Conservation (phyloP, 805 yeast genomes). For the Metschnikowia dekortorum region DNA sequence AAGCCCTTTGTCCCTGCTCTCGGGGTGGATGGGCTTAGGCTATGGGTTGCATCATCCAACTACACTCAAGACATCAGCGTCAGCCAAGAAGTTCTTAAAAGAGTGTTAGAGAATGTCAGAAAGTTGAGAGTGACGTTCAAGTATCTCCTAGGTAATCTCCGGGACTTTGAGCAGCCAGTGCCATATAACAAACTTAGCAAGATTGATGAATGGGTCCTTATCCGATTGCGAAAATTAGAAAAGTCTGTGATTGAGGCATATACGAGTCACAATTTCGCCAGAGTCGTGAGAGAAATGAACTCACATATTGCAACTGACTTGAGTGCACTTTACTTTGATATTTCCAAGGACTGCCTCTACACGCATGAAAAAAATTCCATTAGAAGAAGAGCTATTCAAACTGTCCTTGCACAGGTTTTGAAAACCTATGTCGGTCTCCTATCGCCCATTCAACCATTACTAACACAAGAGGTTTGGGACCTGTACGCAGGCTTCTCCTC, state of each 20-base stretch:
- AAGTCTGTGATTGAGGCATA: conserved; percentile 42
- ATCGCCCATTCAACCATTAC: conserved; percentile 77
- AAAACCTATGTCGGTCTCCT: conserved; percentile 60
- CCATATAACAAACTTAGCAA: conserved; percentile 30
- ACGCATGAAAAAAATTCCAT: conserved; percentile 51
- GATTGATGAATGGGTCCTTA: conserved; percentile 62
- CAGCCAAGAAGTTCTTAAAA: conserved; percentile 65
- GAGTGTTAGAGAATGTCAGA: conserved; percentile 75
- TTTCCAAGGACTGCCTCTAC: conserved; percentile 80
- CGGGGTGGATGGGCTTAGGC: conserved; percentile 87
- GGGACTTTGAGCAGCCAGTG: conserved; percentile 36
- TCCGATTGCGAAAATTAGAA: conserved; percentile 48
- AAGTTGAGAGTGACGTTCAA: conserved; percentile 79
- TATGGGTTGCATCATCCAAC: conserved; percentile 88
- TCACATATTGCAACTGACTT: conserved; percentile 69
- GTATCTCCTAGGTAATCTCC: conserved; percentile 75
- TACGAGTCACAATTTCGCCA: conserved; percentile 58
- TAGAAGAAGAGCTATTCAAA: conserved; percentile 58
- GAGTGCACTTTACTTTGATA: conserved; percentile 82
- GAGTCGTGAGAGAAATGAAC: conserved; percentile 62
- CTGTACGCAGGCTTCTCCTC: conserved; percentile 25
- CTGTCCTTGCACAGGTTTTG: conserved; percentile 59
- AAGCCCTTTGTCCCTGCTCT: conserved; percentile 49
- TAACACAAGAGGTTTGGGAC: conserved; percentile 88
- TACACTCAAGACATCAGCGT: conserved; percentile 76